These are phyloP conservation scores for Quercus variabilis DNA, from an alignment of 306 rosid species.

Conservation along the genomic window DNA sequence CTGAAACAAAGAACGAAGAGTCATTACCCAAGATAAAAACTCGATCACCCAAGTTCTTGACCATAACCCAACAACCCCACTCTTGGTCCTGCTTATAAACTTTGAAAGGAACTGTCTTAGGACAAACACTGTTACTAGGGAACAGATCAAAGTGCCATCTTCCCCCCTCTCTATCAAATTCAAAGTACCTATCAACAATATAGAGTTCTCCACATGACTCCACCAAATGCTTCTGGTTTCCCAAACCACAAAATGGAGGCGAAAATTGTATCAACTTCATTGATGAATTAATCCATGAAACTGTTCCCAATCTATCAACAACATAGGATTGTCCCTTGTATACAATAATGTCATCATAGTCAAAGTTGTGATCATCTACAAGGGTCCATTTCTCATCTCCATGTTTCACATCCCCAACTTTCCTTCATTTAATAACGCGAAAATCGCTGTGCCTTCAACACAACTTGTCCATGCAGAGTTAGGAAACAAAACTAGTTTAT, in stretches of 20 bases:
- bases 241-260: slow-evolving; percentile 11
- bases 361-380: background rate
- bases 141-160: too few species aligned
- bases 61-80: slow-evolving; percentile 37
- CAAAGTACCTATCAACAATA: slow-evolving; percentile 29
- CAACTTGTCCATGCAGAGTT: background rate
- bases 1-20: slow-evolving; percentile 22
- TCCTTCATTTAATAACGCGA: background rate
- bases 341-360: slow-evolving; percentile 32
- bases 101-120: slow-evolving; percentile 39
- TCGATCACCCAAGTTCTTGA: slow-evolving; percentile 26
- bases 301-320: slow-evolving; percentile 32
- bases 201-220: slow-evolving; percentile 33
- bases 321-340: slow-evolving; percentile 31
- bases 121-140: too few species aligned
- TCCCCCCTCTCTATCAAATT: background rate
- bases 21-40: slow-evolving; percentile 34
- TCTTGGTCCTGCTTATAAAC: slow-evolving; percentile 42
- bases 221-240: slow-evolving; percentile 30
- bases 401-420: background rate
- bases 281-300: slow-evolving; percentile 26
- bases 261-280: slow-evolving; percentile 31
- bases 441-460: background rate
- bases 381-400: slow-evolving; percentile 16
- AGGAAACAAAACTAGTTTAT: slow-evolving; percentile 15